A percentile compares a stretch with the other conserved stretches of the same genome.
Conservation (phyloP, 2,329 filamentous ascomycete genomes). For the Diaporthe citri region DNA sequence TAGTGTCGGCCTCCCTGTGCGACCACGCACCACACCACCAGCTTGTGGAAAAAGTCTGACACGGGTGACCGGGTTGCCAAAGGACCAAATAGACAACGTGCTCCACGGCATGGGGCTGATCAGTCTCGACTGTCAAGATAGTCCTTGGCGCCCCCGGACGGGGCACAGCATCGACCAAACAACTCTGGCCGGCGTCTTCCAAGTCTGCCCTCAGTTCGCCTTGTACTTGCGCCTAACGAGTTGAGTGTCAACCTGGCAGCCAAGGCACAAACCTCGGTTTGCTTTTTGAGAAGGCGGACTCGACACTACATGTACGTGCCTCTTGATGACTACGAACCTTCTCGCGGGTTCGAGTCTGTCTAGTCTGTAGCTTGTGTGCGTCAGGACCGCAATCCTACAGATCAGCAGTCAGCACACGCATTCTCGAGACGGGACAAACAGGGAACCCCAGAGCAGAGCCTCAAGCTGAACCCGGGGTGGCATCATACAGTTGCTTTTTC, state of each 20-base stretch:
- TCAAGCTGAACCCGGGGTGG: conserved; percentile 37
- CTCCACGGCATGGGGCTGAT: conserved; percentile 10
- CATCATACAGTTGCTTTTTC: conserved; percentile 20
- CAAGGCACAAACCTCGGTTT: not conserved
- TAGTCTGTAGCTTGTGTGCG: conserved; percentile 1
- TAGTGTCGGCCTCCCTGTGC: conserved; percentile 28
- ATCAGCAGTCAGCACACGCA: not conserved
- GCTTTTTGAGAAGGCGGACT: not conserved
- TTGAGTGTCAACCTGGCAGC: not conserved
- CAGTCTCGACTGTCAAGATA: conserved; percentile 10
- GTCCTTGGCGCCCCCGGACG: conserved; percentile 13
- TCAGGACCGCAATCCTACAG: conserved; percentile 7
- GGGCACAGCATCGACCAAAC: conserved; percentile 15
- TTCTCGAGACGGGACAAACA: not conserved
- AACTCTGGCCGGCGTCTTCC: conserved; percentile 4
- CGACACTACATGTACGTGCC: not conserved
- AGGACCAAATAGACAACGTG: conserved; percentile 5
- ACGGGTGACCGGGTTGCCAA: conserved; percentile 16
- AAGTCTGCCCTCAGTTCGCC: conserved; percentile 16
- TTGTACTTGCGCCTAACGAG: conserved; percentile 22
- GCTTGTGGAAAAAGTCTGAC: conserved; percentile 17
- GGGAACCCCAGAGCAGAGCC: conserved; percentile 37
- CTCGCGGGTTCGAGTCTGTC: not conserved
- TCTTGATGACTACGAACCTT: conserved; percentile 15
- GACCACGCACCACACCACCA: conserved; percentile 25